A percentile compares a stretch with the other conserved stretches of the same genome.
Conservation (phyloP, 2,329 filamentous ascomycete genomes). For the Colletotrichum godetiae region DNA sequence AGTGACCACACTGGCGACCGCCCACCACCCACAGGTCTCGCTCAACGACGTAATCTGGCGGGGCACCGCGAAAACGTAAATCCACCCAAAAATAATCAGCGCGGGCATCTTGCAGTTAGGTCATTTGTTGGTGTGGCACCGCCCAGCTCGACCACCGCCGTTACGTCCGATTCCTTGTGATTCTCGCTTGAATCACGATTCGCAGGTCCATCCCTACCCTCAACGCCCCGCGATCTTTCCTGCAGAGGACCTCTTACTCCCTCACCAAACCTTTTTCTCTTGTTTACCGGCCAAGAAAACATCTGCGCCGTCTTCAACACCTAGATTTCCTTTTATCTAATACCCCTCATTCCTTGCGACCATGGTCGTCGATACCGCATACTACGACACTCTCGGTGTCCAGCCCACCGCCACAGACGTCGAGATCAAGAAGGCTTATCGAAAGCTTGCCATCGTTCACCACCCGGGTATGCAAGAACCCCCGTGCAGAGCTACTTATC, state of each 20-base stretch:
- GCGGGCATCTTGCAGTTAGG: background rate
- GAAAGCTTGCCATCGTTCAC: constrained; percentile 92
- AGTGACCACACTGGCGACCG: background rate
- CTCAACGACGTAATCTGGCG: constrained; percentile 39
- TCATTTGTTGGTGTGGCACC: background rate
- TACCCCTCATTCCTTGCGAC: constrained; percentile 40
- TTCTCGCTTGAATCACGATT: constrained; percentile 14
- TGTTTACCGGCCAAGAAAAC: background rate
- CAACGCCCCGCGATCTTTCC: background rate
- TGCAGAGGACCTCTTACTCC: background rate
- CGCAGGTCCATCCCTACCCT: constrained; percentile 4
- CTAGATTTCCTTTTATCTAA: background rate
- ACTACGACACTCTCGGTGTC: constrained; percentile 90
- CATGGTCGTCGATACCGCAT: constrained; percentile 90
- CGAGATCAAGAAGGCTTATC: constrained; percentile 97
- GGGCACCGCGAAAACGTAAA: constrained; percentile 38
- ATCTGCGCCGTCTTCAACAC: background rate
- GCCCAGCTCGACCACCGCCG: background rate
- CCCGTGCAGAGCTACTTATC: background rate
- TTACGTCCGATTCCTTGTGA: constrained; percentile 11
- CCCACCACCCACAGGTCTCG: background rate
- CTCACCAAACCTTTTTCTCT: background rate
- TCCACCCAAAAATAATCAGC: constrained; percentile 16
- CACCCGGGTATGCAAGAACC: constrained; percentile 75
- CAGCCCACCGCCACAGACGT: constrained; percentile 86